Evolutionary conservation across 768 basidiomycete species (phyloP), one percentile per base, ranked within the genome.

Genomic region (Mycena vitilis): DNA sequence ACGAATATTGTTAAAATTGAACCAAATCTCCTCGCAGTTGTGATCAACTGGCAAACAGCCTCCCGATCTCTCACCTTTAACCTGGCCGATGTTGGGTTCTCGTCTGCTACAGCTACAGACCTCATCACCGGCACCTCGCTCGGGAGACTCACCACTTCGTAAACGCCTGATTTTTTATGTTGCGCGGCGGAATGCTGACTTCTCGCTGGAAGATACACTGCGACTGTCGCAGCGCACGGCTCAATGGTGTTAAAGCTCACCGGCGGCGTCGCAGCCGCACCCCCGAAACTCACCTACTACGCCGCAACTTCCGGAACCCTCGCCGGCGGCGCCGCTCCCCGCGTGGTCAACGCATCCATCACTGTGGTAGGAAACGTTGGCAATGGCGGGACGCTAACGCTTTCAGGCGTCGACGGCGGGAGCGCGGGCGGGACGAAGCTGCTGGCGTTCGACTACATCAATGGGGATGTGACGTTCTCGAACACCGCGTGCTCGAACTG

Each of bases 401-500:
- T 85, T 64, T 79, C 80, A 51, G 73, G 75, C 60, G 78, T 85
- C 66, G 82, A 84, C 63, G 84, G 83, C 37, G 84, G 83, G 0
- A 56, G 74, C 4, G 67, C 75, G 9, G 84, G 84, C 30, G 84
- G 84, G 16, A 83, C 79, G 4, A 85, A 82, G 69, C 77, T 83
- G 16, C 68, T 86, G 23, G 77, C 83, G 13, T 73, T 85, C 45
- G 83, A 84, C 72, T 86, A 85, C 66, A 85, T 85, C 66, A 86
- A 86, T 52, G 85, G 77, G 36, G 85, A 85, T 53, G 78, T 80
- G 40, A 78, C 78, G 11, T 82, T 81, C 73, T 73, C 73, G 60
- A 85, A 85, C 71, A 82, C 81, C 0, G 84, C 72, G 11, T 85
- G 84, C 75, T 84, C 85, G 8, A 86, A 86, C 69, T 85, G 84